phyloP scores from a whole-genome alignment of 2,329 filamentous ascomycete genomes.

The Colletotrichum aenigma region DNA sequence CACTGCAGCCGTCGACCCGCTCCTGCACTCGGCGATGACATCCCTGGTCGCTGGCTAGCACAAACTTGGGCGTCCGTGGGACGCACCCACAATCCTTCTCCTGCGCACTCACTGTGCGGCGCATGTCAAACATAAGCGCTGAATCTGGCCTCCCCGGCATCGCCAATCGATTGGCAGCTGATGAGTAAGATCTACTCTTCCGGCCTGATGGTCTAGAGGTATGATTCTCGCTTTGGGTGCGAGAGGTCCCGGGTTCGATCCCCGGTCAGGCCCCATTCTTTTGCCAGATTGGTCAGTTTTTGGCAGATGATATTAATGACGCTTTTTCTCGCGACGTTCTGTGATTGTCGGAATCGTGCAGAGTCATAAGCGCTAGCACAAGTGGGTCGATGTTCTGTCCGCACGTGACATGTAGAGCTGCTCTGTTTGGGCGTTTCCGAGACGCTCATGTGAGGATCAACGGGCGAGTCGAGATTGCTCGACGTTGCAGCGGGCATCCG shows the following conservation, averaged over 20 bases:
- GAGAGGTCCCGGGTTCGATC: conserved; percentile 39
- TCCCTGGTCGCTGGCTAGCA: neutral
- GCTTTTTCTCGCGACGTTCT: neutral
- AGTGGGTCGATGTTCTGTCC: neutral
- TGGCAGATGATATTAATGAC: neutral
- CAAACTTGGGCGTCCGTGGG: neutral
- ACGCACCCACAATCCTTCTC: neutral
- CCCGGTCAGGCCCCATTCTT: conserved; percentile 29
- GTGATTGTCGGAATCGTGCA: neutral
- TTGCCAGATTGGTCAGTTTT: too few relatives aligned
- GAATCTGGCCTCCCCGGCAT: neutral
- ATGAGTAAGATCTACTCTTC: neutral
- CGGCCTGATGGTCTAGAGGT: conserved; percentile 36
- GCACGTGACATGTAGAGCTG: neutral
- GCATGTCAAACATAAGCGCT: neutral
- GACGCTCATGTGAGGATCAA: conserved; percentile 16
- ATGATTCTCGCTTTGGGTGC: conserved; percentile 40
- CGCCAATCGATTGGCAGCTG: neutral
- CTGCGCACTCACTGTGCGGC: neutral
- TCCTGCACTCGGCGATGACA: neutral
- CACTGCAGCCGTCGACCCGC: neutral
- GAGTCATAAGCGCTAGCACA: neutral
- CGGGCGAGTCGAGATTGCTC: conserved; percentile 15
- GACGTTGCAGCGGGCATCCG: conserved; percentile 8
- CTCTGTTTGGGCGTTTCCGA: neutral